Evolutionary conservation across 73 alveolate genomes (phyloP).

Genomic region (Paramecium primaurelia): DNA sequence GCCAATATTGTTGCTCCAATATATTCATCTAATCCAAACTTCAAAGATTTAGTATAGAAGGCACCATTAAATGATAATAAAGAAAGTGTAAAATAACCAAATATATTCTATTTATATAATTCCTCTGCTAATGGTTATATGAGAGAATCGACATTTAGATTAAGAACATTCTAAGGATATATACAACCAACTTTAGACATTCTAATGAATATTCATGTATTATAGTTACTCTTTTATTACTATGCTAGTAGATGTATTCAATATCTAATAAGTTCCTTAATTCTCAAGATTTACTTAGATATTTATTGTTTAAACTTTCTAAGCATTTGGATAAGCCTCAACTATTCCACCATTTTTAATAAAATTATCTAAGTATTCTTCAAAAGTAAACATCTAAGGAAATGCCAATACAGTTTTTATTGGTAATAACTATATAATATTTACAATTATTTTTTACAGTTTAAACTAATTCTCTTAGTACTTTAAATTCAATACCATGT

Average conservation of each 20-base stretch:
- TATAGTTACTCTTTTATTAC: constrained; percentile 9
- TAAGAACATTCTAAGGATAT: background rate
- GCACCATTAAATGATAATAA: background rate
- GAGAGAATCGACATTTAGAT: background rate
- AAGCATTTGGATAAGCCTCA: constrained; percentile 16
- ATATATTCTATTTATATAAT: background rate
- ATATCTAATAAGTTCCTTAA: background rate
- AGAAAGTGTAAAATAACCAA: constrained; percentile 11
- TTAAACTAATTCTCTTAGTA: constrained; percentile 30
- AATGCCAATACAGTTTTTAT: constrained; percentile 30
- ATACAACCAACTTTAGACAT: background rate
- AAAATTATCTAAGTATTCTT: constrained; percentile 16
- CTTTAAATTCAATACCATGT: background rate
- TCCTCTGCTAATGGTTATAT: background rate
- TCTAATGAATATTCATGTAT: background rate
- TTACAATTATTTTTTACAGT: background rate
- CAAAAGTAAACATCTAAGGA: constrained; percentile 11
- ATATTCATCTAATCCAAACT: constrained; percentile 24
- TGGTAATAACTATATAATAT: background rate
- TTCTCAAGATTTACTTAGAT: background rate
- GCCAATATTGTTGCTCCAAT: background rate
- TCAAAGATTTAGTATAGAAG: constrained; percentile 33
- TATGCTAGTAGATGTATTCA: background rate
- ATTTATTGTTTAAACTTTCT: background rate
- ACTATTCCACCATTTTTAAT: constrained; percentile 15